Evolutionary conservation across 2,329 filamentous ascomycete genomes (phyloP), one percentile per base, ranked within the genome.

Genomic region (Acarospora socialis): DNA sequence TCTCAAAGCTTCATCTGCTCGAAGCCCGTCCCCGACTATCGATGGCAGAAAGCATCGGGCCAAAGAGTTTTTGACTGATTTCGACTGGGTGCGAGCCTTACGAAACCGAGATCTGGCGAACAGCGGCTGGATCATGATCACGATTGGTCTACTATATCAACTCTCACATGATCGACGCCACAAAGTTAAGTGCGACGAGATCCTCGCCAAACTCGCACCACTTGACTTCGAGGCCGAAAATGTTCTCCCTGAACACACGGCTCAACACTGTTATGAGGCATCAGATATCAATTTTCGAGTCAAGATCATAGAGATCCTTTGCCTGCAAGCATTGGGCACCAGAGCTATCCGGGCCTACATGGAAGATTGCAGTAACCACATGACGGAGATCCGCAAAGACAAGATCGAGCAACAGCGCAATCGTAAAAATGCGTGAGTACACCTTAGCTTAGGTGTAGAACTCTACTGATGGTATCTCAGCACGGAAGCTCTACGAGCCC

Each of bases 331-430:
- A 2, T 68, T 86, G 34, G 78, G 84, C 47, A 94, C 90, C 0
- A 86, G 83, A 51, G 76, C 80, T 2, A 71, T 95, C 43, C 77
- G 87, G 32, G 77, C 73, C 10, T 92, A 92, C 51, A 79, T 98
- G 65, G 83, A 93, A 44, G 78, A 87, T 40, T 92, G 86, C 57
- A 83, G 80, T 42, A 81, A 87, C 49, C 81, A 83, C 33, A 94
- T 95, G 86, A 98, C 90, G 2, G 73, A 76, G 33, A 83, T 92
- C 49, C 77, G 90, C 30, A 98, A 98, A 55, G 81, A 92, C 51
- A 94, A 93, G 60, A 93, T 94, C 39, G 82, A 92, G 43, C 79
- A 75, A 56, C 87, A 95, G 57, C 73, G 84, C 42, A 73, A 80
- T 44, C 75, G 80, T 41, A 78, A 76, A 53, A 57, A 61, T 43